A percentile compares a stretch with the other conserved stretches of the same genome.
Conservation (phyloP, 164 flowering plant genomes). For the Malania oleifera region DNA sequence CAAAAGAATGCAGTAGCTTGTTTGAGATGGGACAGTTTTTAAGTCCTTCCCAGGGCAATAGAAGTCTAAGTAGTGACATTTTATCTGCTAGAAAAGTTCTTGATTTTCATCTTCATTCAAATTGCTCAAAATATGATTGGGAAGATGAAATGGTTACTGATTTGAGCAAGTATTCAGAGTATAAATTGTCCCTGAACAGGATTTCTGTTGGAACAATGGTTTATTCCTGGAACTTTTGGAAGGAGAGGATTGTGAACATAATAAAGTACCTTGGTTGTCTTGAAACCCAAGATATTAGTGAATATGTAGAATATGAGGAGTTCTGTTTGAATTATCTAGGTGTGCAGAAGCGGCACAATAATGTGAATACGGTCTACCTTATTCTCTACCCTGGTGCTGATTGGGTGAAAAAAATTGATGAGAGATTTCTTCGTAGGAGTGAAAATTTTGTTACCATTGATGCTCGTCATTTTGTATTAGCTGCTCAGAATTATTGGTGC, state of each 20-base stretch:
- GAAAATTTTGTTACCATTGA: not conserved
- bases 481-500: not conserved
- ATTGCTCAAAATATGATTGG: not conserved
- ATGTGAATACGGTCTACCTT: not conserved
- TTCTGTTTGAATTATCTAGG: conserved; percentile 6
- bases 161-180: not conserved
- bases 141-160: not conserved
- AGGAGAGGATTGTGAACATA: not conserved
- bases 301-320: not conserved
- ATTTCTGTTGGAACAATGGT: not conserved
- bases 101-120: not conserved
- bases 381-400: not conserved
- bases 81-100: not conserved
- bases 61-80: not conserved
- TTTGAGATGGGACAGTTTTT: not conserved
- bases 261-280: not conserved
- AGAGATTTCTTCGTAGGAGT: not conserved
- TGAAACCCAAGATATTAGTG: not conserved
- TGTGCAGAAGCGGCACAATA: not conserved
- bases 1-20: not conserved
- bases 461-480: not conserved
- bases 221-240: not conserved
- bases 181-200: not conserved
- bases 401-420: not conserved
- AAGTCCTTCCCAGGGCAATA: not conserved